These are phyloP conservation scores for Plasmodiophora brassicae DNA, from an alignment of 208 protist species.

Conservation along the genomic window DNA sequence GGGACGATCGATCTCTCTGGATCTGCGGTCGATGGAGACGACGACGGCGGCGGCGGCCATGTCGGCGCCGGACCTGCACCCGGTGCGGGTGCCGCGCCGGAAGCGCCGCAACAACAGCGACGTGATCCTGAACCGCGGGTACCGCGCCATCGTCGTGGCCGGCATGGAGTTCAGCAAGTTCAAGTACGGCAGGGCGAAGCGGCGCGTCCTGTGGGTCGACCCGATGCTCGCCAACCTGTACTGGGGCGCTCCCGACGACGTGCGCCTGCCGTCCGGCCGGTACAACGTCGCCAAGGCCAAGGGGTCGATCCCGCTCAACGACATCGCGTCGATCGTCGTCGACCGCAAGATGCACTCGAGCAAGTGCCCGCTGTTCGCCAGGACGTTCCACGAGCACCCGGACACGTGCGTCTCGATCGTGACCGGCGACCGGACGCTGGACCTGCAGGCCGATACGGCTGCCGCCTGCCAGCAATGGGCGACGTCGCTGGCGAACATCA, in stretches of 20 bases:
- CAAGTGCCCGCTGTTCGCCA: not conserved
- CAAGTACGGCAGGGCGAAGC: not conserved
- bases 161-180: constrained; percentile 21
- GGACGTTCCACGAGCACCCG: not conserved
- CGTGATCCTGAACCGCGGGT: not conserved
- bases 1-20: too few relatives aligned
- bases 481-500: not conserved
- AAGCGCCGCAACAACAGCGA: not conserved
- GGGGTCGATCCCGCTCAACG: not conserved
- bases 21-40: too few relatives aligned
- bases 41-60: too few relatives aligned
- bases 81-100: too few relatives aligned
- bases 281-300: constrained; percentile 33
- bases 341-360: not conserved
- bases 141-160: not conserved
- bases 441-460: not conserved
- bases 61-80: too few relatives aligned
- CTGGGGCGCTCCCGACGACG: constrained; percentile 6
- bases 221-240: not conserved
- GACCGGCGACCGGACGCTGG: not conserved
- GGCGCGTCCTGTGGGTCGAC: not conserved
- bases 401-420: not conserved
- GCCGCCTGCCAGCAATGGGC: not conserved
- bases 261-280: not conserved
- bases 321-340: not conserved